A percentile compares a stretch with the other conserved stretches of the same genome.
phyloP scores from a whole-genome alignment of 768 basidiomycete genomes.

The Pulveroboletus sp. region DNA sequence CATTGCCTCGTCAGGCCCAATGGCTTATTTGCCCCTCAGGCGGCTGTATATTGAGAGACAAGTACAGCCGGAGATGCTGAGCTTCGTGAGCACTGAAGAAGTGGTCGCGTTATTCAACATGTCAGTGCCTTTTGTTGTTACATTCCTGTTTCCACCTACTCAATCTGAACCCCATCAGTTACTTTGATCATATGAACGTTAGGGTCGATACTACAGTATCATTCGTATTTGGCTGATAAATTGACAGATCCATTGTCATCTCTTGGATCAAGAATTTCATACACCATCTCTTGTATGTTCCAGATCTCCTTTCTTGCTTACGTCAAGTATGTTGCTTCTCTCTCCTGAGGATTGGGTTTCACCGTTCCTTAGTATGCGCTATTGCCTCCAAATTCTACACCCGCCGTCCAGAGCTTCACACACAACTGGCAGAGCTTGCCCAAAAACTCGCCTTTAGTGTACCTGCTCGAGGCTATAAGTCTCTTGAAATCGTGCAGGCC shows the following conservation, averaged over 20 bases:
- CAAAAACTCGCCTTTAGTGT: slow-evolving; percentile 87
- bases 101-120: slow-evolving; percentile 90
- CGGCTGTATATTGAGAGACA: slow-evolving; percentile 84
- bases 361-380: slow-evolving; percentile 70
- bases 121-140: slow-evolving; percentile 40
- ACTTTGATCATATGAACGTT: slow-evolving; percentile 73
- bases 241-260: slow-evolving; percentile 66
- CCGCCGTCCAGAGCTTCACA: slow-evolving; percentile 75
- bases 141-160: slow-evolving; percentile 2
- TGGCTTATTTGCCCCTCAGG: slow-evolving; percentile 82
- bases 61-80: slow-evolving; percentile 91
- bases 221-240: slow-evolving; percentile 6
- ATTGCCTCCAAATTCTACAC: slow-evolving; percentile 89
- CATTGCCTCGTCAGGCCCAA: slow-evolving; percentile 54
- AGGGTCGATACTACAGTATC: slow-evolving; percentile 27
- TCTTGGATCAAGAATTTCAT: slow-evolving; percentile 86
- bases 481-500: slow-evolving; percentile 93
- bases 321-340: slow-evolving; percentile 62
- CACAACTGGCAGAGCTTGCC: slow-evolving; percentile 72
- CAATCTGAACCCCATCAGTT: slow-evolving; percentile 41
- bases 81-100: slow-evolving; percentile 81
- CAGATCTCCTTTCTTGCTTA: slow-evolving; percentile 90
- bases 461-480: slow-evolving; percentile 84
- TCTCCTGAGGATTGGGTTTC: neutral
- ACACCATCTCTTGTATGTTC: slow-evolving; percentile 92